Evolutionary conservation across 768 basidiomycete species (phyloP), one percentile per base, ranked within the genome.

Genomic region (Leccinum incarnatum): DNA sequence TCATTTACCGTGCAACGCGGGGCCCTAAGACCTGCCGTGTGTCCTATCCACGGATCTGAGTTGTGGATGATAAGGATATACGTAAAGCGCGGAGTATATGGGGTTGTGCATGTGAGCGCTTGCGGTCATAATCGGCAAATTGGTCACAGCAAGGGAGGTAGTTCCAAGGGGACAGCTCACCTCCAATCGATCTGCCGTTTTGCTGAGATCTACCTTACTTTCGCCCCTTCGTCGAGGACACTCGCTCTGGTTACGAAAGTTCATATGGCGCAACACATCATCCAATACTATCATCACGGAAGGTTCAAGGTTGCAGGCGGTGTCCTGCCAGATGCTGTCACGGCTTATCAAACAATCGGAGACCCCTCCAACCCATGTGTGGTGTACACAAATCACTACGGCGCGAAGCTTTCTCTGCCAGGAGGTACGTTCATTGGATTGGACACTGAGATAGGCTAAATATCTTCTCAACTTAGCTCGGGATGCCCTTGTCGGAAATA

Each of bases 321-420:
- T 19, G 68, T 80, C 5, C 67, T 85, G 14, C 82, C 84, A 12
- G 77, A 83, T 55, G 84, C 83, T 8, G 63, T 84, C 34, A 85
- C 84, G 1, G 84, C 84, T 23, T 85, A 81, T 65, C 74, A 80
- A 36, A 81, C 81, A 7, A 83, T 82, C 64, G 83, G 84, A 12
- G 70, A 81, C 57, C 75, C 77, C 0, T 65, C 67, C 5, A 84
- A 81, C 50, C 83, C 83, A 5, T 85, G 82, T 60, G 51, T 66
- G 19, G 81, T 85, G 14, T 83, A 81, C 64, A 82, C 83, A 11
- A 82, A 82, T 9, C 83, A 79, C 62, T 85, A 82, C 63, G 82
- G 82, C 1, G 82, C 70, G 21, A 79, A 79, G 42, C 74, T 86
- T 40, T 62, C 67, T 49, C 57, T 68, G 5, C 37, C 37, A 40